Evolutionary conservation across 305 asterid species (phyloP).

Genomic region (Fraxinus velutina): DNA sequence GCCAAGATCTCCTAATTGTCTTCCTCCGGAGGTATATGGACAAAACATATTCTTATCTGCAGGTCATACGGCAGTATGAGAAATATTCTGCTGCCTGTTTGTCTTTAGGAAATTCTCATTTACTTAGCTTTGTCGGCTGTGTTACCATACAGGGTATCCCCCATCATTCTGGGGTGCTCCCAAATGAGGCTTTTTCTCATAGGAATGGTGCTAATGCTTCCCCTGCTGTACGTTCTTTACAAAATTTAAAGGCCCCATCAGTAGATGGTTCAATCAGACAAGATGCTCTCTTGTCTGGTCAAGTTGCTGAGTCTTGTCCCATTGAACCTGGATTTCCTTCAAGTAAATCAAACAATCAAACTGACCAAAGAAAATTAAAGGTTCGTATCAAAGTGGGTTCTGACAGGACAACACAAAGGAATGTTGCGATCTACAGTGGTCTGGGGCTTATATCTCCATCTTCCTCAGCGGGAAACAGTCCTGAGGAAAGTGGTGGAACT

Average conservation of each 20-base stretch:
- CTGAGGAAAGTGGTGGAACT: conserved; percentile 56
- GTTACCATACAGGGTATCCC: conserved; percentile 33
- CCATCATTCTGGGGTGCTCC: conserved; percentile 32
- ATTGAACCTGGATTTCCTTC: conserved; percentile 41
- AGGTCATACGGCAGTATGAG: conserved; percentile 17
- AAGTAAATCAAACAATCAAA: conserved; percentile 37
- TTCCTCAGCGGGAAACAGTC: conserved; percentile 68
- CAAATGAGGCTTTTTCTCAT: conserved; percentile 39
- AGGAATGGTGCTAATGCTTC: conserved; percentile 42
- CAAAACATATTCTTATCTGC: conserved; percentile 18
- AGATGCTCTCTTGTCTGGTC: conserved; percentile 34
- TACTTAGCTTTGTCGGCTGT: conserved; percentile 36
- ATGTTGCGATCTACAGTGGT: conserved; percentile 63
- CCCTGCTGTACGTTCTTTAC: conserved; percentile 27
- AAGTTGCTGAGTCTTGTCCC: conserved; percentile 43
- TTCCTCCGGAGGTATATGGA: conserved; percentile 51
- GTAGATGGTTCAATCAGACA: conserved; percentile 39
- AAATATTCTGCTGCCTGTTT: conserved; percentile 16
- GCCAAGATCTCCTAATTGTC: conserved; percentile 43
- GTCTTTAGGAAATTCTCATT: conserved; percentile 22
- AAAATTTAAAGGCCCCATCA: conserved; percentile 34
- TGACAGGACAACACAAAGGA: conserved; percentile 48
- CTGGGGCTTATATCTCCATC: conserved; percentile 88
- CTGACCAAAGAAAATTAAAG: conserved; percentile 54
- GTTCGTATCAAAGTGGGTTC: conserved; percentile 75